Evolutionary conservation across 768 basidiomycete genomes (phyloP).

Genomic region (Macrolepiota dolichaula): DNA sequence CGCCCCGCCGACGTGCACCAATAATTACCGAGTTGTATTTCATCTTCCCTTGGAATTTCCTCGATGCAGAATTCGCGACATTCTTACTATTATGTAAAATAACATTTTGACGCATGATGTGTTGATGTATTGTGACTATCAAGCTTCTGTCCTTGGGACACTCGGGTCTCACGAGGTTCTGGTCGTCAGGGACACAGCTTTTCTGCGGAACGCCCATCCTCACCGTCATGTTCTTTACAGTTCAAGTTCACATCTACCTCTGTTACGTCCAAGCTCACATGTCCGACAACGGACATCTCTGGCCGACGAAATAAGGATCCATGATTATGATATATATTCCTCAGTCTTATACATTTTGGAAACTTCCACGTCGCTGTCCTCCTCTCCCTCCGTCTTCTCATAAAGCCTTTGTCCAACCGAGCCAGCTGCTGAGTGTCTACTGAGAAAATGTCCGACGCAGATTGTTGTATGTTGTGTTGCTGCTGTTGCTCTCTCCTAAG

Average conservation of each 20-base stretch:
- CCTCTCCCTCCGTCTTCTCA: background rate
- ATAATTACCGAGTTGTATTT: too few species aligned
- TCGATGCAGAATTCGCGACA: too few species aligned
- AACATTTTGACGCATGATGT: too few species aligned
- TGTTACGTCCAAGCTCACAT: background rate
- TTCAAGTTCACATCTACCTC: too few species aligned
- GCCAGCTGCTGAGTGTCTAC: background rate
- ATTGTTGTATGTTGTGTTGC: constrained; percentile 7
- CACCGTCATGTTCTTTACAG: too few species aligned
- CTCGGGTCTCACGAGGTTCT: background rate
- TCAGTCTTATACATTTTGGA: background rate
- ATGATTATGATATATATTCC: background rate
- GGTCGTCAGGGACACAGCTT: background rate
- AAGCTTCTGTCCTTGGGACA: too few species aligned
- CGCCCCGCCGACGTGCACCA: too few species aligned
- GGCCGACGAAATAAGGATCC: background rate
- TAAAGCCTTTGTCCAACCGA: background rate
- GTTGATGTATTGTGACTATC: too few species aligned
- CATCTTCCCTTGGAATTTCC: too few species aligned
- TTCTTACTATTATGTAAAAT: too few species aligned
- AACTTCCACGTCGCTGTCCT: background rate
- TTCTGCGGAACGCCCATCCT: background rate
- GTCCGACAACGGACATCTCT: background rate
- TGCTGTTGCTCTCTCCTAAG: constrained; percentile 6
- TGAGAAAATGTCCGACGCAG: constrained; percentile 1